phyloP scores from a whole-genome alignment of 2,329 filamentous ascomycete species.

The Claviceps purpurea region DNA sequence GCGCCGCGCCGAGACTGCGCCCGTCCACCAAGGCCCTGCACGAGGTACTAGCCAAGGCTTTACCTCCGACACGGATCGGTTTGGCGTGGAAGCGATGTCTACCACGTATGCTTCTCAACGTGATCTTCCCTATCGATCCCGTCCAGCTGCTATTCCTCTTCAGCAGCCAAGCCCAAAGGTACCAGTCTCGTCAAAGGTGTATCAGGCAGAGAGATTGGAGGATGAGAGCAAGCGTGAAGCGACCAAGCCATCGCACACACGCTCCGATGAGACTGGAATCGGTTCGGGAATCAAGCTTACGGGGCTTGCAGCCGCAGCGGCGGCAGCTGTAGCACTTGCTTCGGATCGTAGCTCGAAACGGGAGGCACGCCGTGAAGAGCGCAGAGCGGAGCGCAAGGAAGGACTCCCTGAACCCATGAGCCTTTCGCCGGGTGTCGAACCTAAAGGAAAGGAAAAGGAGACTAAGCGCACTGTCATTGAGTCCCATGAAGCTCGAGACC shows the following conservation, averaged over 20 bases:
- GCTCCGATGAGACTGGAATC: conserved; percentile 26
- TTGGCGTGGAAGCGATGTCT: conserved; percentile 43
- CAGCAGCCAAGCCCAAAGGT: conserved; percentile 73
- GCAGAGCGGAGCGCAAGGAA: conserved; percentile 11
- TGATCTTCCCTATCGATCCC: conserved; percentile 26
- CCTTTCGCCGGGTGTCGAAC: background rate
- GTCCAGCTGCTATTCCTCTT: conserved; percentile 53
- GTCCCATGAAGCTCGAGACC: conserved; percentile 3
- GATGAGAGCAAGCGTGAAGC: conserved; percentile 22
- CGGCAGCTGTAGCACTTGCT: conserved; percentile 26
- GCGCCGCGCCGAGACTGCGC: conserved; percentile 13
- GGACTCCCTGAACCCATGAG: conserved; percentile 7
- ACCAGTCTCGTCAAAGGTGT: conserved; percentile 57
- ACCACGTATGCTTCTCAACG: conserved; percentile 28
- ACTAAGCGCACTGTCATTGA: conserved; percentile 7
- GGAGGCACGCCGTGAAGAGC: conserved; percentile 10
- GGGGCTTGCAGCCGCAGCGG: conserved; percentile 34
- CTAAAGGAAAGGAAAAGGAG: background rate
- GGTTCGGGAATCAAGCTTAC: conserved; percentile 30
- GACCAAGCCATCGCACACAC: conserved; percentile 14
- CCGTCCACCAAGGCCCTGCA: conserved; percentile 23
- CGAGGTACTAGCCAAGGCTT: conserved; percentile 55
- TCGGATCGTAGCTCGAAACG: conserved; percentile 13
- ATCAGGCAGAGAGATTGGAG: conserved; percentile 35
- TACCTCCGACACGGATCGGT: conserved; percentile 49